Conservation (phyloP, 192 early-diverging fungal genomes). For the Linnemannia hyalina region DNA sequence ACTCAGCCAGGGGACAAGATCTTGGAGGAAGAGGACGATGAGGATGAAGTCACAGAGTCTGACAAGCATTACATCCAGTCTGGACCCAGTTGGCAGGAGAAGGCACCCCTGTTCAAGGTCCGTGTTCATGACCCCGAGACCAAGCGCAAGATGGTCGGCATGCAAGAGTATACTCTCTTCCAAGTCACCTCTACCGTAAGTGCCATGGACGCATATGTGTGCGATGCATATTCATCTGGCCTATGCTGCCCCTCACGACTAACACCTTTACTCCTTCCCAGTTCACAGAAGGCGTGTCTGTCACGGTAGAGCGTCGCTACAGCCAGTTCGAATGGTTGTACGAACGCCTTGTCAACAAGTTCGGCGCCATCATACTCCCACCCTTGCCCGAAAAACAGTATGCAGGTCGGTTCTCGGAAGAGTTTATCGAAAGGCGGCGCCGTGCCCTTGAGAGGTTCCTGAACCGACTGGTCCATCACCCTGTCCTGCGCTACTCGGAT, state of each 20-base stretch:
- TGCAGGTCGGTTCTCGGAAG: slow-evolving; percentile 59
- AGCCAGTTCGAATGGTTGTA: slow-evolving; percentile 62
- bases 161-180: slow-evolving; percentile 61
- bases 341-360: slow-evolving; percentile 50
- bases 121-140: slow-evolving; percentile 60
- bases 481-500: slow-evolving; percentile 59
- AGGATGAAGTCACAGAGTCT: slow-evolving; percentile 58
- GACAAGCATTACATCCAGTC: slow-evolving; percentile 62
- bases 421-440: slow-evolving; percentile 57
- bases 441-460: slow-evolving; percentile 57
- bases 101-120: slow-evolving; percentile 55
- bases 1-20: slow-evolving; percentile 21
- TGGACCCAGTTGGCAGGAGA: slow-evolving; percentile 61
- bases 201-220: not conserved
- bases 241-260: not conserved
- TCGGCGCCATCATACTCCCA: slow-evolving; percentile 55
- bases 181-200: slow-evolving; percentile 57
- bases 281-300: slow-evolving; percentile 56
- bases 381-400: slow-evolving; percentile 61
- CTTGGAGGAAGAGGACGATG: slow-evolving; percentile 35
- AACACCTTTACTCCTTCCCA: not conserved
- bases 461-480: slow-evolving; percentile 59
- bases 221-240: not conserved
- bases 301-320: slow-evolving; percentile 59
- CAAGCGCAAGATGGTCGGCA: slow-evolving; percentile 58